Evolutionary conservation across 345 rosid species (phyloP), one percentile per base, ranked within the genome.

Genomic region (Adansonia digitata): DNA sequence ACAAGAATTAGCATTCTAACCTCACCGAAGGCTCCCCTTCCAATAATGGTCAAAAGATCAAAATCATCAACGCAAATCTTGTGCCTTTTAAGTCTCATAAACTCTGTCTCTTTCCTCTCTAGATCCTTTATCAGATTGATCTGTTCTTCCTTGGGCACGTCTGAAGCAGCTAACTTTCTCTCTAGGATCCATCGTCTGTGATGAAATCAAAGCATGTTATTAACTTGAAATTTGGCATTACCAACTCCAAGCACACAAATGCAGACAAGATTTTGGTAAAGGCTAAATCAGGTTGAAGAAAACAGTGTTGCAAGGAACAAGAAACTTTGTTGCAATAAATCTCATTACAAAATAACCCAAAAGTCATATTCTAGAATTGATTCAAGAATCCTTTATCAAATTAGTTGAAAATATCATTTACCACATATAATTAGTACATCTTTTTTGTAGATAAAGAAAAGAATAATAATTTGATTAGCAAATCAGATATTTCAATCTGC

Each of bases 11-110:
- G 62, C 59, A 78, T 63, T 69, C 89, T 86, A 79, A 94, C 98
- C 97, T 94, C 98, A 72, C 96, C 97, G 71, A 90, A 92, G 84
- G 97, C 98, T 12, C 97, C 98, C 84, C 98, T 77, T 70, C 94
- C 94, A 73, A 90, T 92, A 86, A 94, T 89, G 61, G 98, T 88
- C 82, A 94, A 75, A 77, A 84, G 98, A 87, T 94, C 94, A 84
- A 94, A 94, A 80, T 92, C 97, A 77, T 92, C 98, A 7, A 86
- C 98, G 70, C 93, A 92, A 63, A 92, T 89, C 84, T 84, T 94
- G 84, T 92, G 87, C 88, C 98, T 90, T 86, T 89, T 94, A 34
- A 94, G 93, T 78, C 98, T 90, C 91, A 92, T 94, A 78, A 89
- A 94, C 70, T 94, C 97, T 0, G 98, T 94, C 88, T 92, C 98